A percentile compares a stretch with the other conserved stretches of the same genome.
These are phyloP conservation scores for Penicillium fuscoglaucum DNA, from an alignment of 2,329 filamentous ascomycete genomes.

Conservation along the genomic window DNA sequence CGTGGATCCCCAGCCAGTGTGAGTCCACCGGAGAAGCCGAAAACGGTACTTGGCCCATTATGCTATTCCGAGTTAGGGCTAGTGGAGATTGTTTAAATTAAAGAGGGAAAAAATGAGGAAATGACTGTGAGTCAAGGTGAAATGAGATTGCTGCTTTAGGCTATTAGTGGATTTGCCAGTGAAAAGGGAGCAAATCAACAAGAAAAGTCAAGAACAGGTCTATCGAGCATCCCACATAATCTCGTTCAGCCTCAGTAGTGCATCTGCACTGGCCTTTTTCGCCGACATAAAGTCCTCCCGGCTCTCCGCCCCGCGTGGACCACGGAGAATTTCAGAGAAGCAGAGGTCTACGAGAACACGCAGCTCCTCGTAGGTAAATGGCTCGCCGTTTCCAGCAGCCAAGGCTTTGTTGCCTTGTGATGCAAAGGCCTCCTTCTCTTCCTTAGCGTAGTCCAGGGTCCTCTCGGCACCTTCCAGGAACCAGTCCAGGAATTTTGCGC, in stretches of 20 bases:
- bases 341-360: constrained; percentile 48
- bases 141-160: neutral
- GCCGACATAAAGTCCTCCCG: constrained; percentile 49
- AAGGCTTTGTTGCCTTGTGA: constrained; percentile 37
- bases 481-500: constrained; percentile 50
- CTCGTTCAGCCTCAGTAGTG: constrained; percentile 47
- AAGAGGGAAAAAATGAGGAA: constrained; percentile 19
- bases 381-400: constrained; percentile 42
- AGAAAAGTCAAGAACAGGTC: neutral
- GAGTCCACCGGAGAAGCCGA: constrained; percentile 15
- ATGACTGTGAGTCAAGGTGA: constrained; percentile 12
- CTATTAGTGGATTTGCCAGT: neutral
- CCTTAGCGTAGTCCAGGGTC: constrained; percentile 46
- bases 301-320: constrained; percentile 43
- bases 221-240: constrained; percentile 50
- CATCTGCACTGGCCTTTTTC: constrained; percentile 48
- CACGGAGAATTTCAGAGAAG: constrained; percentile 47
- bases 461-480: constrained; percentile 50
- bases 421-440: constrained; percentile 45
- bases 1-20: constrained; percentile 13
- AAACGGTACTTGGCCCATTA: constrained; percentile 9
- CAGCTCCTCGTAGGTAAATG: constrained; percentile 49
- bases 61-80: constrained; percentile 14
- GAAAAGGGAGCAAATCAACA: neutral
- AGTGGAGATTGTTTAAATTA: constrained; percentile 20